A percentile compares a stretch with the other conserved stretches of the same genome.
phyloP scores from a whole-genome alignment of 495 filamentous ascomycete genomes.

The Hypoxylon subgilvum region DNA sequence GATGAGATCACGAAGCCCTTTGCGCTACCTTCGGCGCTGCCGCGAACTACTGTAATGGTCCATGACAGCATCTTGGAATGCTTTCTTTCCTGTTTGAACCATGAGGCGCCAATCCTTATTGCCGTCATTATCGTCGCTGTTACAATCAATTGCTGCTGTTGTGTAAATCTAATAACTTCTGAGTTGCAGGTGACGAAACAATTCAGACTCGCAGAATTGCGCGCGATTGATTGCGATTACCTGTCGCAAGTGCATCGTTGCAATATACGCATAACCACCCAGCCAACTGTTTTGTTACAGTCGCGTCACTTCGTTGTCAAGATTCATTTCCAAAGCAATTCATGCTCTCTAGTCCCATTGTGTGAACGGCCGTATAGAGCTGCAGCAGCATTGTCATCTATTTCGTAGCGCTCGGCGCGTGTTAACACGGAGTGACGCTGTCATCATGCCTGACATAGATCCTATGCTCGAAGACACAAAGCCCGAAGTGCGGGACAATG shows the following conservation, averaged over 20 bases:
- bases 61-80: constrained; percentile 7
- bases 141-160: constrained; percentile 1
- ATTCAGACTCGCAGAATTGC: constrained; percentile 11
- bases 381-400: constrained; percentile 4
- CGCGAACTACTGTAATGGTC: constrained; percentile 14
- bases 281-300: background rate
- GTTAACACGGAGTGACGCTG: constrained; percentile 10
- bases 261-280: background rate
- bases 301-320: constrained; percentile 15
- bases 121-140: too few species aligned
- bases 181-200: constrained; percentile 27
- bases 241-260: constrained; percentile 18
- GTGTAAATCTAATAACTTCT: constrained; percentile 31
- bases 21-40: constrained; percentile 13
- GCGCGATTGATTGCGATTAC: background rate
- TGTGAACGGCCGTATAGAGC: constrained; percentile 10
- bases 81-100: too few species aligned
- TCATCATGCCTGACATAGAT: constrained; percentile 41
- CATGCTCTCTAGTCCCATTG: constrained; percentile 3
- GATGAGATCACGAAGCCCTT: constrained; percentile 9
- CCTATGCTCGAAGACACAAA: constrained; percentile 35
- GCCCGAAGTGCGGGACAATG: constrained; percentile 27
- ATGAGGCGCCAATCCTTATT: too few species aligned
- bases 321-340: constrained; percentile 10
- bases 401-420: constrained; percentile 21